Evolutionary conservation across 306 rosid genomes (phyloP).

Genomic region (Comarum palustre): DNA sequence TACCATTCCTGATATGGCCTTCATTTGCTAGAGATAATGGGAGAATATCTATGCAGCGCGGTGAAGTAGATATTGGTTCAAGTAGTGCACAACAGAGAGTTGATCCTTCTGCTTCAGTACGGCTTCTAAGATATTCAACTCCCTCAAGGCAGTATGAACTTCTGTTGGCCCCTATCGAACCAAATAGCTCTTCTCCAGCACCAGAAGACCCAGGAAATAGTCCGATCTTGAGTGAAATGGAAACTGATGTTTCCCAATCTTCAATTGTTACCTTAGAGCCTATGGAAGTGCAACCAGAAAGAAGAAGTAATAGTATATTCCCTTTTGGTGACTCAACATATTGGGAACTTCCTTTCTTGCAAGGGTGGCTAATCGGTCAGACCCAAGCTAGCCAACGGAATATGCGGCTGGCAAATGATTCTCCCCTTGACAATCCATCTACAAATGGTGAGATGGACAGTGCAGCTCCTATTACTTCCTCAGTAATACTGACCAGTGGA

Average conservation of each 20-base stretch:
- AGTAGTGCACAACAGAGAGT: conserved; percentile 46
- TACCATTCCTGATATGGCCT: conserved; percentile 65
- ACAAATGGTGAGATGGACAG: conserved; percentile 41
- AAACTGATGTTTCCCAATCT: conserved; percentile 40
- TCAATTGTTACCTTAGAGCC: conserved; percentile 33
- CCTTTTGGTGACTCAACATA: conserved; percentile 56
- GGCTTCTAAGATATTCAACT: conserved; percentile 57
- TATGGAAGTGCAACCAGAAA: conserved; percentile 45
- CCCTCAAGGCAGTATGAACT: conserved; percentile 66
- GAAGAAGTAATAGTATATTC: conserved; percentile 42
- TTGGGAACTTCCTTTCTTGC: conserved; percentile 92
- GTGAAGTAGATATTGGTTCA: conserved; percentile 50
- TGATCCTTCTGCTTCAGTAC: conserved; percentile 67
- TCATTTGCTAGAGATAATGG: conserved; percentile 61
- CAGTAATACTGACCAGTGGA: conserved; percentile 47
- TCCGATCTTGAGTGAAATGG: conserved; percentile 38
- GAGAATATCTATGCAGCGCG: conserved; percentile 53
- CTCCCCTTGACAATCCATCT: conserved; percentile 36
- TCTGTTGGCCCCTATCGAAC: conserved; percentile 67
- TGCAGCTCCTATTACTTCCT: conserved; percentile 39
- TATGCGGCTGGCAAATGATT: conserved; percentile 35
- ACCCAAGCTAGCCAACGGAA: conserved; percentile 66
- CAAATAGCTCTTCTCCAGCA: conserved; percentile 36
- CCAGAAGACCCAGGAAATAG: conserved; percentile 43
- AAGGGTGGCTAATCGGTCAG: conserved; percentile 94